These are phyloP conservation scores for Penicillium silybi DNA, from an alignment of 495 filamentous ascomycete genomes.

Conservation along the genomic window DNA sequence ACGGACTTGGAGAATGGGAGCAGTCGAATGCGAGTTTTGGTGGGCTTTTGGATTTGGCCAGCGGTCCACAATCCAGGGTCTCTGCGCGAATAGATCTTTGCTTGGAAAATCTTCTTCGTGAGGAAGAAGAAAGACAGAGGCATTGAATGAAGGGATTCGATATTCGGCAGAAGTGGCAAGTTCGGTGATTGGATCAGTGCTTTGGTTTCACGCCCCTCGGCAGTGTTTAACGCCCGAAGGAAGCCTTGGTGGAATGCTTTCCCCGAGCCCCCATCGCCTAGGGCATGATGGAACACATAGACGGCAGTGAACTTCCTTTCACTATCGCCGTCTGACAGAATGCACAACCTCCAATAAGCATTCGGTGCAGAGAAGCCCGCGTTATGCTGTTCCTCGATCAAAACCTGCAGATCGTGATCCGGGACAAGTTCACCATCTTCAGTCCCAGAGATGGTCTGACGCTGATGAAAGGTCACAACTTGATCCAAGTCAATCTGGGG, in stretches of 20 bases:
- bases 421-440: slow-evolving; percentile 14
- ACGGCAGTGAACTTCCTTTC: slow-evolving; percentile 28
- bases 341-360: slow-evolving; percentile 37
- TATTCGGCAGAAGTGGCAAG: slow-evolving; percentile 27
- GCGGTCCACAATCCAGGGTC: slow-evolving; percentile 25
- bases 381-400: slow-evolving; percentile 39
- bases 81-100: slow-evolving; percentile 19
- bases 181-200: slow-evolving; percentile 22
- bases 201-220: slow-evolving; percentile 15
- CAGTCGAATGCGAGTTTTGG: slow-evolving; percentile 17
- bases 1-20: slow-evolving; percentile 18
- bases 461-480: slow-evolving; percentile 29
- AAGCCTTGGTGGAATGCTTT: slow-evolving; percentile 35
- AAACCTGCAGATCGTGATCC: slow-evolving; percentile 31
- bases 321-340: slow-evolving; percentile 23
- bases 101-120: slow-evolving; percentile 23
- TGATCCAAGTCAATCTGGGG: slow-evolving; percentile 37
- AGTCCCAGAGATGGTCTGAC: slow-evolving; percentile 3
- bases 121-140: slow-evolving; percentile 27
- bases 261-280: slow-evolving; percentile 33
- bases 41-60: slow-evolving; percentile 15
- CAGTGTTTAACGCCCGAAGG: slow-evolving; percentile 20
- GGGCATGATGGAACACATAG: slow-evolving; percentile 37
- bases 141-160: slow-evolving; percentile 22
- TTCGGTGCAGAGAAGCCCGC: slow-evolving; percentile 23